Evolutionary conservation across 331 rosid genomes (phyloP).

Genomic region (Telfairia occidentalis): DNA sequence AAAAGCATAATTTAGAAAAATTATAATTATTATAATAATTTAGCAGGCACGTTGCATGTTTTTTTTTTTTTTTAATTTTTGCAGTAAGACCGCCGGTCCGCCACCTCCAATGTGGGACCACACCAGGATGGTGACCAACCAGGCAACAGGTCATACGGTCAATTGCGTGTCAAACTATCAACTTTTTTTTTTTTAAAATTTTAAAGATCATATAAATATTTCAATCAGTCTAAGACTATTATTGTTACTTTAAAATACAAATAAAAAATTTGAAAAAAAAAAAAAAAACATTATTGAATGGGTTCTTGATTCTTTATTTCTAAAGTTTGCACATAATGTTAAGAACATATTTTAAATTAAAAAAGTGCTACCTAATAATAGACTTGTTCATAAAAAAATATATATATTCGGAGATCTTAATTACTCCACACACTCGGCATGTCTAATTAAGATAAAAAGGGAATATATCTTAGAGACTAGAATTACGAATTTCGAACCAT

Average conservation of each 20-base stretch:
- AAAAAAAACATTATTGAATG: background rate
- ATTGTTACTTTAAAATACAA: too few species aligned
- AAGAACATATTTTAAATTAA: background rate
- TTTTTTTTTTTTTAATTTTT: background rate
- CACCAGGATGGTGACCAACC: constrained; percentile 1
- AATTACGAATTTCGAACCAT: background rate
- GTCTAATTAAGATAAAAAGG: background rate
- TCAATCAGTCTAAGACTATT: too few species aligned
- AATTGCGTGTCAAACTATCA: background rate
- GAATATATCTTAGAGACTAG: background rate
- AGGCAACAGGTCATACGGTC: background rate
- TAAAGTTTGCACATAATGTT: background rate
- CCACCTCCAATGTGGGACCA: background rate
- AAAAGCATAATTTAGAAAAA: too few species aligned
- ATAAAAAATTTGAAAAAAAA: too few species aligned
- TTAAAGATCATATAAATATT: too few species aligned
- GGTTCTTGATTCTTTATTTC: background rate
- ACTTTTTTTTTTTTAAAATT: background rate
- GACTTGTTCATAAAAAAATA: background rate
- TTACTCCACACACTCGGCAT: too few species aligned
- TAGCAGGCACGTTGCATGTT: background rate
- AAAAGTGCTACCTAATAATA: background rate
- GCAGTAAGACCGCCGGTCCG: background rate
- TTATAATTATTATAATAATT: too few species aligned
- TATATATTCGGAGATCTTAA: background rate